phyloP scores from a whole-genome alignment of 2,329 filamentous ascomycete species.

The Cercospora janseana region DNA sequence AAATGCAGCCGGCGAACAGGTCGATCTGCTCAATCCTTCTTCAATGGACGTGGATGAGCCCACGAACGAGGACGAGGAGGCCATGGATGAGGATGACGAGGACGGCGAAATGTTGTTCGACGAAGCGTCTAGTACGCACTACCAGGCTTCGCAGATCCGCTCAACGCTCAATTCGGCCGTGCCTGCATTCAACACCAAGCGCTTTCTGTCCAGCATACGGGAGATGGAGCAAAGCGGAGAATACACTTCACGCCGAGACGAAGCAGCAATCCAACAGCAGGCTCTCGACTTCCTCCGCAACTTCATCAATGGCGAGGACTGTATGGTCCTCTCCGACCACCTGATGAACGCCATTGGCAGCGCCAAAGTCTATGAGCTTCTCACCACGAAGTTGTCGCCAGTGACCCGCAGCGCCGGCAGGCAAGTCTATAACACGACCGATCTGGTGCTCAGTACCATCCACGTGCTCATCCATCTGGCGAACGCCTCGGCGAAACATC shows the following conservation, averaged over 20 bases:
- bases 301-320: conserved; percentile 67
- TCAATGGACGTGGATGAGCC: conserved; percentile 38
- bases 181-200: conserved; percentile 31
- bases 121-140: conserved; percentile 37
- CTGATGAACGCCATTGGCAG: conserved; percentile 74
- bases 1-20: conserved; percentile 60
- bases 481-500: conserved; percentile 74
- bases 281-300: conserved; percentile 87
- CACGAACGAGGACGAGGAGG: conserved; percentile 29
- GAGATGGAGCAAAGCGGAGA: conserved; percentile 60
- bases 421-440: conserved; percentile 43
- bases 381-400: conserved; percentile 71
- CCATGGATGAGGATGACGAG: conserved; percentile 33
- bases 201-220: conserved; percentile 33
- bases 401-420: conserved; percentile 38
- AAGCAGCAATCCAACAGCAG: conserved; percentile 85
- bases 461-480: conserved; percentile 87
- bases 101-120: conserved; percentile 51
- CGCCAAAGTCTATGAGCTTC: conserved; percentile 74
- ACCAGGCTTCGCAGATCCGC: conserved; percentile 38
- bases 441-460: conserved; percentile 74
- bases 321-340: conserved; percentile 75
- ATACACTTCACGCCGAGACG: conserved; percentile 69
- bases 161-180: conserved; percentile 34
- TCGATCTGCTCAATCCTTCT: conserved; percentile 57